A percentile compares a stretch with the other conserved stretches of the same genome.
Evolutionary conservation across 2,329 filamentous ascomycete species (phyloP).

Genomic region (Stemphylium lycopersici): DNA sequence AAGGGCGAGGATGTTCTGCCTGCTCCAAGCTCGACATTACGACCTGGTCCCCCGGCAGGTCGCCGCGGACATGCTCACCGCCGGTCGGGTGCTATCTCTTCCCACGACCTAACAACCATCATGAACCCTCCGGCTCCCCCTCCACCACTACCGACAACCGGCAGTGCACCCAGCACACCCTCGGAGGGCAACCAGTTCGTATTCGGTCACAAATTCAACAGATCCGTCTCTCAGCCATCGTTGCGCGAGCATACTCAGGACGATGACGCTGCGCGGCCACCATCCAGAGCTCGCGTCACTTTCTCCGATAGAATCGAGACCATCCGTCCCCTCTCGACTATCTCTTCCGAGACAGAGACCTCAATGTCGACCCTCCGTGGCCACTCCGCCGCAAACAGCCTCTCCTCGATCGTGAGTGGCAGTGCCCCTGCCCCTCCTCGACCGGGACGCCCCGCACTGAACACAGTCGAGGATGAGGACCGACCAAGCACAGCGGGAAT

Average conservation of each 20-base stretch:
- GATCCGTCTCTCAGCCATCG: slow-evolving; percentile 49
- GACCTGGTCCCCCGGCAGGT: slow-evolving; percentile 57
- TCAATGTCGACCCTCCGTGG: slow-evolving; percentile 72
- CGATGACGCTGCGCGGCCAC: slow-evolving; percentile 40
- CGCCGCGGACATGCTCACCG: slow-evolving; percentile 79
- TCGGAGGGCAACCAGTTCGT: slow-evolving; percentile 54
- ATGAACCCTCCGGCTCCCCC: slow-evolving; percentile 60
- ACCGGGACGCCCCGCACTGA: slow-evolving; percentile 48
- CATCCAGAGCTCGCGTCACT: slow-evolving; percentile 71
- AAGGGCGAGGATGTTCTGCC: slow-evolving; percentile 67
- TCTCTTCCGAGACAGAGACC: slow-evolving; percentile 83
- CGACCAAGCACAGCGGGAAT: slow-evolving; percentile 74
- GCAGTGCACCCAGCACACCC: slow-evolving; percentile 70
- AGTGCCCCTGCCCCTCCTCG: slow-evolving; percentile 56
- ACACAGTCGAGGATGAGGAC: slow-evolving; percentile 50
- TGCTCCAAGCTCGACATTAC: slow-evolving; percentile 57
- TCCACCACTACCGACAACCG: slow-evolving; percentile 58
- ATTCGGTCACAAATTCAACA: slow-evolving; percentile 45
- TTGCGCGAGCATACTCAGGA: slow-evolving; percentile 33
- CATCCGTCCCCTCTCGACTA: slow-evolving; percentile 80
- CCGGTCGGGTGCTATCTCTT: slow-evolving; percentile 80
- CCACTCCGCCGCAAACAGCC: slow-evolving; percentile 78
- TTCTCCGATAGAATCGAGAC: slow-evolving; percentile 86
- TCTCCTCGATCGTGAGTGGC: slow-evolving; percentile 75
- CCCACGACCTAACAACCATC: slow-evolving; percentile 76